Percentiles rank a stretch among this genome's conserved stretches.
These are phyloP conservation scores for Wickerhamiella spandovensis DNA, from an alignment of 805 yeast species.

Conservation along the genomic window DNA sequence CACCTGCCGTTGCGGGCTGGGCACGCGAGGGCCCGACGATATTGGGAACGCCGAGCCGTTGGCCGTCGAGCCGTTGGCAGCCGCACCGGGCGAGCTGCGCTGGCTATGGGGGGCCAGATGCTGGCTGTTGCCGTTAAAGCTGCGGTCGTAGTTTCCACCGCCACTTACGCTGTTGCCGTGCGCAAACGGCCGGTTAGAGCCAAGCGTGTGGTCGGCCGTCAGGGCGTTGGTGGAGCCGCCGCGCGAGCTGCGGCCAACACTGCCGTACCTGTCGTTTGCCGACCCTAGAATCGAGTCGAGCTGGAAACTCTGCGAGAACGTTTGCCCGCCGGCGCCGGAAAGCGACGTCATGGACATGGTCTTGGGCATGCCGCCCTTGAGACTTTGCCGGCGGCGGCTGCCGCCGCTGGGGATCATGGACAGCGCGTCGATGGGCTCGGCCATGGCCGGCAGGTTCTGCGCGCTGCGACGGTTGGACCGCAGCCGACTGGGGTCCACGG, in stretches of 20 bases:
- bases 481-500: not conserved
- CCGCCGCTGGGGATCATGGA: not conserved
- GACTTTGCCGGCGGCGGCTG: not conserved
- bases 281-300: conserved; percentile 19
- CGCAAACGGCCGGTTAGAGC: conserved; percentile 4
- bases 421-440: not conserved
- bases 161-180: conserved; percentile 3
- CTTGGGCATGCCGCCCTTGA: conserved; percentile 6
- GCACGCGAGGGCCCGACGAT: not conserved
- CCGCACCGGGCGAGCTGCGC: not conserved
- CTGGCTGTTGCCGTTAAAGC: not conserved
- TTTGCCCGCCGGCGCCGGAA: conserved; percentile 3
- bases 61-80: not conserved
- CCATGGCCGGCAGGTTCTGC: not conserved
- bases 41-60: not conserved
- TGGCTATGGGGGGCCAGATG: not conserved
- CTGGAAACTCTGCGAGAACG: conserved; percentile 24
- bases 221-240: not conserved
- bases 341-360: conserved; percentile 17
- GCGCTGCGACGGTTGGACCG: not conserved
- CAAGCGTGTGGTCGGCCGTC: conserved; percentile 4
- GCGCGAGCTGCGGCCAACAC: conserved; percentile 11
- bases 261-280: conserved; percentile 21
- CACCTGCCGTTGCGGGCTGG: not conserved
- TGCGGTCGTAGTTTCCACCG: not conserved